These are phyloP conservation scores for Scheffersomyces segobiensis DNA, from an alignment of 1,139 yeast species.

Conservation along the genomic window DNA sequence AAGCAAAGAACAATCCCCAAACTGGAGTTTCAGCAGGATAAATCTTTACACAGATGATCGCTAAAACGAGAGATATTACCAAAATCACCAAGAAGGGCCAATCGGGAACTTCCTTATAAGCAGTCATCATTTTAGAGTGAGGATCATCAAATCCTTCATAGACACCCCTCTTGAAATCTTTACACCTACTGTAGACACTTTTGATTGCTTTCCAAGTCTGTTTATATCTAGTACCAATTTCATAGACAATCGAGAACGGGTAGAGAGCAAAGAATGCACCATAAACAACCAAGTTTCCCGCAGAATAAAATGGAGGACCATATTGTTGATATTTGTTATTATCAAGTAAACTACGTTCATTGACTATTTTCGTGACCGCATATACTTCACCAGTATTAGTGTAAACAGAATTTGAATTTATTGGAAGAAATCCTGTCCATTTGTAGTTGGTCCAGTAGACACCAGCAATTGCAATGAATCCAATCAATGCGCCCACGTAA, in stretches of 20 bases:
- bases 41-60: slow-evolving; percentile 17
- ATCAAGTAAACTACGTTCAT: slow-evolving; percentile 15
- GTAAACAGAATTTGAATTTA: slow-evolving; percentile 38
- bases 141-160: slow-evolving; percentile 18
- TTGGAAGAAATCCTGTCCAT: slow-evolving; percentile 43
- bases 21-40: slow-evolving; percentile 22
- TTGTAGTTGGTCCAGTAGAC: slow-evolving; percentile 35
- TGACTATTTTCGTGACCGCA: slow-evolving; percentile 25
- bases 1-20: slow-evolving; percentile 22
- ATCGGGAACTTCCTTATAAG: slow-evolving; percentile 19
- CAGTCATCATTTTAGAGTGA: slow-evolving; percentile 12
- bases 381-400: slow-evolving; percentile 36
- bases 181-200: slow-evolving; percentile 8
- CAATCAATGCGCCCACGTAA: slow-evolving; percentile 39
- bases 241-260: slow-evolving; percentile 36
- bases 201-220: slow-evolving; percentile 9
- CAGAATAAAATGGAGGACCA: slow-evolving; percentile 47
- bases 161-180: slow-evolving; percentile 10
- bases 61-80: slow-evolving; percentile 12
- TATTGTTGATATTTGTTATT: slow-evolving; percentile 24
- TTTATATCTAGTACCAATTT: slow-evolving; percentile 4
- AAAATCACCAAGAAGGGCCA: slow-evolving; percentile 14
- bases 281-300: slow-evolving; percentile 43
- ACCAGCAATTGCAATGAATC: slow-evolving; percentile 32
- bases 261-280: slow-evolving; percentile 44